These are phyloP conservation scores for Chenopodium quinoa DNA, from an alignment of 148 eudicot species.

Conservation along the genomic window DNA sequence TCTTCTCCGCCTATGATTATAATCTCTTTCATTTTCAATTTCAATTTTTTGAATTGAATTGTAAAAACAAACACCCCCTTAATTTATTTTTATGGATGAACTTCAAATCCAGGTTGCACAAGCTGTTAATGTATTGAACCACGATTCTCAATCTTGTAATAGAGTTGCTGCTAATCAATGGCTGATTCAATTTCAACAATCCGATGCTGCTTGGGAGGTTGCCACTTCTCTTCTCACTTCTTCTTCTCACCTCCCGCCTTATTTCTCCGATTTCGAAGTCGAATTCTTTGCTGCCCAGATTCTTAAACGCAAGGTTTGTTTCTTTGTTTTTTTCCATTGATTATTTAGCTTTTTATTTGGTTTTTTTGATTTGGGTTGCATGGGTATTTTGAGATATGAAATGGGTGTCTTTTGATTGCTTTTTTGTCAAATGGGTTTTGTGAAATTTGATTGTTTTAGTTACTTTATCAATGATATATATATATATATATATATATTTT, in stretches of 20 bases:
- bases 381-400: neutral
- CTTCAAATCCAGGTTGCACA: conserved; percentile 72
- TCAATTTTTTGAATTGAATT: neutral
- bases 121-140: conserved; percentile 85
- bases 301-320: conserved; percentile 83
- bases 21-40: neutral
- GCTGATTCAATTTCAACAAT: conserved; percentile 90
- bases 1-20: conserved; percentile 33
- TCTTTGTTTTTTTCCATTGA: neutral
- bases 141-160: conserved; percentile 74
- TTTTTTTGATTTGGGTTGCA: neutral
- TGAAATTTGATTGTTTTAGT: conserved; percentile 1
- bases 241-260: conserved; percentile 27
- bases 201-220: conserved; percentile 82
- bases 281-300: conserved; percentile 96
- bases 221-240: conserved; percentile 72
- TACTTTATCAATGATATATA: neutral
- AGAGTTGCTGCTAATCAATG: conserved; percentile 93
- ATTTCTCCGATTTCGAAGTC: conserved; percentile 54
- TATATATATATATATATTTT: too few relatives aligned
- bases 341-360: neutral
- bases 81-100: conserved; percentile 33
- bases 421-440: neutral
- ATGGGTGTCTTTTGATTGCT: neutral
- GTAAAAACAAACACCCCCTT: neutral